phyloP scores from a whole-genome alignment of 371 early-diverging fungal species.

The Mortierella sp. region DNA sequence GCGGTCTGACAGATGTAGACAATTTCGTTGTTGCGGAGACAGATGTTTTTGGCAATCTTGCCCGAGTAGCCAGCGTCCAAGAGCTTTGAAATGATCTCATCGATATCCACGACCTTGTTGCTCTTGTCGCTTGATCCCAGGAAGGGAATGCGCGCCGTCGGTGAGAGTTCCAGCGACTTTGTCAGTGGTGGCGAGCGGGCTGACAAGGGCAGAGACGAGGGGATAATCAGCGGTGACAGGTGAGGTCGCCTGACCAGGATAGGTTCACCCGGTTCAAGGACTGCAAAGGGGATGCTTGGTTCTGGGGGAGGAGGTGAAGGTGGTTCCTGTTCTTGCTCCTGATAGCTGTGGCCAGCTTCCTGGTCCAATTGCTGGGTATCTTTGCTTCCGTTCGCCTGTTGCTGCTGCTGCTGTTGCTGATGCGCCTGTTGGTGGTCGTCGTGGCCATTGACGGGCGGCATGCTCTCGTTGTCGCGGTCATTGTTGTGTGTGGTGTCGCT shows the following conservation, averaged over 20 bases:
- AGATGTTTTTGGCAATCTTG: conserved; percentile 83
- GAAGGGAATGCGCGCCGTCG: conserved; percentile 48
- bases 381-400: conserved; percentile 11
- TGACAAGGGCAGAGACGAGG: conserved; percentile 14
- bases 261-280: conserved; percentile 42
- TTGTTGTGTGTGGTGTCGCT: conserved; percentile 27
- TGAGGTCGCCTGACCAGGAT: conserved; percentile 37
- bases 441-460: conserved; percentile 25
- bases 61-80: conserved; percentile 84
- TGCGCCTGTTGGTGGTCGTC: conserved; percentile 35
- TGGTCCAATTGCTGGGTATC: conserved; percentile 19
- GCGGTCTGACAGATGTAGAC: conserved; percentile 89
- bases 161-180: conserved; percentile 43
- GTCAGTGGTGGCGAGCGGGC: conserved; percentile 39
- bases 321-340: conserved; percentile 24
- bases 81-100: conserved; percentile 90
- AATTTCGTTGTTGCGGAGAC: conserved; percentile 90
- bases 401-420: conserved; percentile 9
- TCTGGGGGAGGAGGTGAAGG: conserved; percentile 38
- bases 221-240: conserved; percentile 36
- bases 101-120: conserved; percentile 75
- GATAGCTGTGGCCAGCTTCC: background rate
- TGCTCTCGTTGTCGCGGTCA: conserved; percentile 28
- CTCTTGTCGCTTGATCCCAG: conserved; percentile 39
- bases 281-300: conserved; percentile 53